Conservation (phyloP, 768 basidiomycete genomes). For the Strobilomyces confusus region DNA sequence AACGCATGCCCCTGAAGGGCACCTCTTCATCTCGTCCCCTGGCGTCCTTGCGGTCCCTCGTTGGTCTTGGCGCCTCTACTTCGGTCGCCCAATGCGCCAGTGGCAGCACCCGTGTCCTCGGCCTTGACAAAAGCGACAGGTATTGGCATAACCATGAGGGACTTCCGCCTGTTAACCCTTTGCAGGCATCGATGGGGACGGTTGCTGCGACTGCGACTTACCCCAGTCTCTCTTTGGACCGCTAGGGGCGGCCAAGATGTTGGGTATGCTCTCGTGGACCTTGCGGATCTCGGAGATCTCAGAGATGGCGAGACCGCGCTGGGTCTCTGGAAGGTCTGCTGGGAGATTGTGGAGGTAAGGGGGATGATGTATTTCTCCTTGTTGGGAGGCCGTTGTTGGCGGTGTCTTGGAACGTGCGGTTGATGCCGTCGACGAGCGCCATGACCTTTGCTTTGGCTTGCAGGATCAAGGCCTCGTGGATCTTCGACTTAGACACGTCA, state of each 20-base stretch:
- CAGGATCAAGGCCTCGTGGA: constrained; percentile 60
- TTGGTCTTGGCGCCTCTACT: constrained; percentile 61
- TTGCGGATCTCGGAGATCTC: constrained; percentile 96
- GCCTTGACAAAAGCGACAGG: constrained; percentile 81
- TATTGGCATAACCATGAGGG: too few relatives aligned
- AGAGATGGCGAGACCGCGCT: constrained; percentile 87
- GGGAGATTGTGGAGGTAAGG: constrained; percentile 94
- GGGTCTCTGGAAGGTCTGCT: constrained; percentile 92
- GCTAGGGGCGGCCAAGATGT: constrained; percentile 56
- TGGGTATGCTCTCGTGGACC: constrained; percentile 55
- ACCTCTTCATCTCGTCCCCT: constrained; percentile 75
- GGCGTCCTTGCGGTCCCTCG: constrained; percentile 67
- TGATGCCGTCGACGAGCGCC: constrained; percentile 65
- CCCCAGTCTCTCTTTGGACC: constrained; percentile 85
- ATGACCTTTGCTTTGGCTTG: constrained; percentile 64
- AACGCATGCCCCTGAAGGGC: constrained; percentile 80
- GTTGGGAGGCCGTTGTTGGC: constrained; percentile 71
- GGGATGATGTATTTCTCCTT: constrained; percentile 88
- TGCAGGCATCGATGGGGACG: constrained; percentile 31
- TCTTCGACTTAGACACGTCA: too few relatives aligned
- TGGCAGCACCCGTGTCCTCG: too few relatives aligned
- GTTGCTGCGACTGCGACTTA: constrained; percentile 40
- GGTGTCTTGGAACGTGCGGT: constrained; percentile 66
- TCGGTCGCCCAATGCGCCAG: constrained; percentile 36
- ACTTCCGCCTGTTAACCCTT: constrained; percentile 47